Percentiles rank a stretch among this genome's conserved stretches.
Evolutionary conservation across 208 protist species (phyloP).

Genomic region (Phytomonas serpens): DNA sequence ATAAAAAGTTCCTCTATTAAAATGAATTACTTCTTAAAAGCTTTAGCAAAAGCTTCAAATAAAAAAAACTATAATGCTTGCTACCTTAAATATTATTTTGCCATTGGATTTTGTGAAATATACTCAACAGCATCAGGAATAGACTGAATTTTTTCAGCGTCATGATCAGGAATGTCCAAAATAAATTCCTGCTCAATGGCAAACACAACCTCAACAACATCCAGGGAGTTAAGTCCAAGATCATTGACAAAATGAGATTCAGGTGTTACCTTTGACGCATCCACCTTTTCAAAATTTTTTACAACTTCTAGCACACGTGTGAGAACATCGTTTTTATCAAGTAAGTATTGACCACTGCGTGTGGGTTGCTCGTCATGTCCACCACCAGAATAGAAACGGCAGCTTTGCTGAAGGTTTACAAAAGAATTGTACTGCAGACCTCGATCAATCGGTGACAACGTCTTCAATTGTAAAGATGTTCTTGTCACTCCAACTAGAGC

Average conservation of each 20-base stretch:
- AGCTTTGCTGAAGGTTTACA: conserved; percentile 5
- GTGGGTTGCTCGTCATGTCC: conserved; percentile 50
- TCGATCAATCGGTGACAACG: not conserved
- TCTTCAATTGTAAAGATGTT: conserved; percentile 12
- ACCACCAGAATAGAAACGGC: conserved; percentile 52
- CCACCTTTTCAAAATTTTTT: conserved; percentile 95
- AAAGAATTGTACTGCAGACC: conserved; percentile 1
- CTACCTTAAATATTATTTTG: conserved; percentile 70
- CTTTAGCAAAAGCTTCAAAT: not conserved
- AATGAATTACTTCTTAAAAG: conserved; percentile 1
- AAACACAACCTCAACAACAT: conserved; percentile 94
- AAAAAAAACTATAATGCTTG: conserved; percentile 8
- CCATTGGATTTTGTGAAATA: conserved; percentile 92
- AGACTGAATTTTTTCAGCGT: conserved; percentile 94
- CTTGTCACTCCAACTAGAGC: conserved; percentile 13
- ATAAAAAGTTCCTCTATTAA: not conserved
- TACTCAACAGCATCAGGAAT: conserved; percentile 91
- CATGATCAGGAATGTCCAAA: conserved; percentile 95
- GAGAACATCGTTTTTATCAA: conserved; percentile 92
- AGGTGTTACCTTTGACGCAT: conserved; percentile 85
- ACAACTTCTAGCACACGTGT: conserved; percentile 93
- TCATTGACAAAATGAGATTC: conserved; percentile 94
- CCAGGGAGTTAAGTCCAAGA: conserved; percentile 93
- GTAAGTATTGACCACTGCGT: conserved; percentile 80
- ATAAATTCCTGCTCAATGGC: conserved; percentile 95